Percentiles rank a stretch among this genome's conserved stretches.
phyloP scores from a whole-genome alignment of 257 asterid genomes.

The Salvia splendens region DNA sequence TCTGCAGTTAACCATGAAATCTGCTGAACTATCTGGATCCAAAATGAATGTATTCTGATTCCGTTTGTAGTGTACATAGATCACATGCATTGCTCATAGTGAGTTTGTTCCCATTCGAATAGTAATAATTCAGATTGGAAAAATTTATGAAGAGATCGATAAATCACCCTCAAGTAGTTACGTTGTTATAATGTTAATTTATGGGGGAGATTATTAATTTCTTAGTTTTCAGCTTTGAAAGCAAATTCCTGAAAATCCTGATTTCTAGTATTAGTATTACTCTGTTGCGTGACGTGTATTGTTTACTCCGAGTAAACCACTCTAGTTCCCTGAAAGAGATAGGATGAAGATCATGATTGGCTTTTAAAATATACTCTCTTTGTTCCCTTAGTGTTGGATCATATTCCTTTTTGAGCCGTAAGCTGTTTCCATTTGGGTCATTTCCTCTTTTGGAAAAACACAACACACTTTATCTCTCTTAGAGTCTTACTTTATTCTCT shows the following conservation, averaged over 20 bases:
- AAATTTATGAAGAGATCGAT: neutral
- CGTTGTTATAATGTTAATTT: neutral
- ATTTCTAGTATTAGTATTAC: neutral
- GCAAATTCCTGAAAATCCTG: slow-evolving; percentile 4
- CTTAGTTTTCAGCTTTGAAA: neutral
- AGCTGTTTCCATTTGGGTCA: too few species aligned
- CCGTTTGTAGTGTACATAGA: neutral
- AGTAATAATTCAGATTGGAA: neutral
- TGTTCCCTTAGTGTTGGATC: neutral
- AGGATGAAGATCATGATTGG: neutral
- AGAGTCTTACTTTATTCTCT: too few species aligned
- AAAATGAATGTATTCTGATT: slow-evolving; percentile 4
- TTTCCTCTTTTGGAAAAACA: too few species aligned
- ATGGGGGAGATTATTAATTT: slow-evolving; percentile 14
- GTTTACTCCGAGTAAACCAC: neutral
- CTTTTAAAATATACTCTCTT: slow-evolving; percentile 16
- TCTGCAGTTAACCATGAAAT: slow-evolving; percentile 16
- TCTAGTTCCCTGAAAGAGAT: slow-evolving; percentile 19
- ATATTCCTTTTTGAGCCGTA: too few species aligned
- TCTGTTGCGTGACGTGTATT: neutral
- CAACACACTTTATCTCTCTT: too few species aligned
- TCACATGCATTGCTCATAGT: slow-evolving; percentile 12
- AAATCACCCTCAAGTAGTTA: slow-evolving; percentile 12
- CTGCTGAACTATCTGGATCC: slow-evolving; percentile 21
- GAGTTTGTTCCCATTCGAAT: slow-evolving; percentile 1